A percentile compares a stretch with the other conserved stretches of the same genome.
phyloP scores from a whole-genome alignment of 2,329 filamentous ascomycete genomes.

The Clarireedia monteithiana region DNA sequence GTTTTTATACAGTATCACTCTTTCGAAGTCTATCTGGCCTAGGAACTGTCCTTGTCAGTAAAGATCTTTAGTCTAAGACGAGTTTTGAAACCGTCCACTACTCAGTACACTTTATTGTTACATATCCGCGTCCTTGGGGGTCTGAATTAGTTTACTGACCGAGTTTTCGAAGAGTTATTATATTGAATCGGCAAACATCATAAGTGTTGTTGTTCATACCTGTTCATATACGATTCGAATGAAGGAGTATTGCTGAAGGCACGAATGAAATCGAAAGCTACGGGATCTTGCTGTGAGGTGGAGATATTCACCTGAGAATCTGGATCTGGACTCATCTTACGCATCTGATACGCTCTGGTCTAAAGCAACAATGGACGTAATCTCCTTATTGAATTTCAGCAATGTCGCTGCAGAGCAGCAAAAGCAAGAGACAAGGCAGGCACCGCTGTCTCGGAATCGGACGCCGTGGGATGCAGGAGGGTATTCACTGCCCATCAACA shows the following conservation, averaged over 20 bases:
- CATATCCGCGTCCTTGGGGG: neutral
- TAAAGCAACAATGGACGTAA: slow-evolving; percentile 28
- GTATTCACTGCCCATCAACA: slow-evolving; percentile 29
- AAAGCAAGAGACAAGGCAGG: slow-evolving; percentile 11
- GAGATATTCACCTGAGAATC: neutral
- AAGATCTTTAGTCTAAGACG: slow-evolving; percentile 20
- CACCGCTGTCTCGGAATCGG: slow-evolving; percentile 21
- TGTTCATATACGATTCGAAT: neutral
- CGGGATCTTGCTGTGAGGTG: slow-evolving; percentile 4
- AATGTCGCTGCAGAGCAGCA: slow-evolving; percentile 25
- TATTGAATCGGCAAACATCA: slow-evolving; percentile 5
- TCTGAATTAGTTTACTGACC: slow-evolving; percentile 15
- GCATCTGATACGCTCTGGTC: neutral
- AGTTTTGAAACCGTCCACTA: slow-evolving; percentile 23
- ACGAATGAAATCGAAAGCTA: neutral
- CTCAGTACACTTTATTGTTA: slow-evolving; percentile 16
- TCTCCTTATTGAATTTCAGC: slow-evolving; percentile 27
- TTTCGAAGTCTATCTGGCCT: slow-evolving; percentile 23
- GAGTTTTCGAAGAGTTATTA: neutral
- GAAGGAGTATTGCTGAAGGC: neutral
- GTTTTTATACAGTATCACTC: slow-evolving; percentile 22
- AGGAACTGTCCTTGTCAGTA: slow-evolving; percentile 17
- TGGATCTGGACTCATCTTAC: neutral
- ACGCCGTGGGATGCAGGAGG: slow-evolving; percentile 31
- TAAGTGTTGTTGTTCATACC: neutral